Evolutionary conservation across 2,329 filamentous ascomycete genomes (phyloP).

Genomic region (Aspergillus unguis): DNA sequence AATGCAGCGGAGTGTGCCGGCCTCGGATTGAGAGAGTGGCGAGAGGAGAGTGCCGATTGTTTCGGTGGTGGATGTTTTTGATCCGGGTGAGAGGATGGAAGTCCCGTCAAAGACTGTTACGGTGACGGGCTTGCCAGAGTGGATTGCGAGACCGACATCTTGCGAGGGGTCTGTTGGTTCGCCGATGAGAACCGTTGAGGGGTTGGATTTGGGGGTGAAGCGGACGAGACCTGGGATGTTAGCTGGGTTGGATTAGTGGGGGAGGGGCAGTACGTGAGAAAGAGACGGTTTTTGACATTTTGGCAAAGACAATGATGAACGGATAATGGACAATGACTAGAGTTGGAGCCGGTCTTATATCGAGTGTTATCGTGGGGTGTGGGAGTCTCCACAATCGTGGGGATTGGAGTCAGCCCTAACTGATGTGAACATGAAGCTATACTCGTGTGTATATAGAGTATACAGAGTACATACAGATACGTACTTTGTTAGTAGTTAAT

Average conservation of each 20-base stretch:
- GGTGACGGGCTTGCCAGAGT: slow-evolving; percentile 54
- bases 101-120: slow-evolving; percentile 57
- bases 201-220: slow-evolving; percentile 54
- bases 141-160: slow-evolving; percentile 58
- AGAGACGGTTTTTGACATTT: slow-evolving; percentile 37
- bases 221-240: slow-evolving; percentile 54
- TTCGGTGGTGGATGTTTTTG: slow-evolving; percentile 44
- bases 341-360: not conserved
- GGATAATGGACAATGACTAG: not conserved
- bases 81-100: slow-evolving; percentile 56
- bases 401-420: not conserved
- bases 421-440: no score
- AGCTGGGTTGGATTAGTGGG: not conserved
- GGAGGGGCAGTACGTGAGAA: slow-evolving; percentile 31
- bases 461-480: no score
- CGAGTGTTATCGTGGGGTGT: not conserved
- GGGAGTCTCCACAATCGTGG: slow-evolving; percentile 5
- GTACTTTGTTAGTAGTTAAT: no score
- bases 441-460: no score
- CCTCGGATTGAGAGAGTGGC: slow-evolving; percentile 48
- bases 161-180: slow-evolving; percentile 52
- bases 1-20: slow-evolving; percentile 58
- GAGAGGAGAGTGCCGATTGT: slow-evolving; percentile 48
- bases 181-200: slow-evolving; percentile 52
- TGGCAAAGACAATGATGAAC: not conserved